Evolutionary conservation across 108 stramenopile genomes (phyloP), one percentile per base, ranked within the genome.

Genomic region (Seminavis robusta): DNA sequence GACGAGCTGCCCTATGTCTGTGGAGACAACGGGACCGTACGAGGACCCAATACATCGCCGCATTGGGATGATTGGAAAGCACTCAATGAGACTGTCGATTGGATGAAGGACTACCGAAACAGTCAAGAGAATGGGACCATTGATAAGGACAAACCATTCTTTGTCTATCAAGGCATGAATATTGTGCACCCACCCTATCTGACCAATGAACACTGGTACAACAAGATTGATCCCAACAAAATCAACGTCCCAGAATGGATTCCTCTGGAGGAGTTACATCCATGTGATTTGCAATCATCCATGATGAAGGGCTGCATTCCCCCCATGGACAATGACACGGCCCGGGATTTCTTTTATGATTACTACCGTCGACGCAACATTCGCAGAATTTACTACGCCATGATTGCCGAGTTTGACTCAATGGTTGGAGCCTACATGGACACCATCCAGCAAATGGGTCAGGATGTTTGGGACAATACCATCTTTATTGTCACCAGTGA

Each of bases 141-240:
- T n/a, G 20, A 49, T 6, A 21, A 26, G 1, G 34, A 33, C 1
- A 53, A 54, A 30, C 65, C 65, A 15, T 66, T 66, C 37, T 66
- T 66, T 56, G 52, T 58, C 8, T 66, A 66, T 39, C 56, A 56
- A 34, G 65, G 65, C 1, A 58, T 66, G 56, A 59, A 58, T 30
- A 66, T 66, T 50, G 65, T 66, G n/a, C 65, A 66, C 29, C 65
- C 65, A 28, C 47, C 65, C n/a, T 54, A 66, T 33, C 47, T 30
- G 36, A 66, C 65, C 36, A 66, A 48, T 45, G 11, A 44, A 21
- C 45, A 44, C 24, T 66, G 56, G 56, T 38, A 47, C 4, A n/a
- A 48, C 2, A 27, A 33, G 25, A 59, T 66, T 38, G 47, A 66
- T 30, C 13, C 10, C 7, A 33, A 34, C 39, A 59, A 58, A 27